Evolutionary conservation across 495 filamentous ascomycete species (phyloP).

Genomic region (Penicillium parvum): DNA sequence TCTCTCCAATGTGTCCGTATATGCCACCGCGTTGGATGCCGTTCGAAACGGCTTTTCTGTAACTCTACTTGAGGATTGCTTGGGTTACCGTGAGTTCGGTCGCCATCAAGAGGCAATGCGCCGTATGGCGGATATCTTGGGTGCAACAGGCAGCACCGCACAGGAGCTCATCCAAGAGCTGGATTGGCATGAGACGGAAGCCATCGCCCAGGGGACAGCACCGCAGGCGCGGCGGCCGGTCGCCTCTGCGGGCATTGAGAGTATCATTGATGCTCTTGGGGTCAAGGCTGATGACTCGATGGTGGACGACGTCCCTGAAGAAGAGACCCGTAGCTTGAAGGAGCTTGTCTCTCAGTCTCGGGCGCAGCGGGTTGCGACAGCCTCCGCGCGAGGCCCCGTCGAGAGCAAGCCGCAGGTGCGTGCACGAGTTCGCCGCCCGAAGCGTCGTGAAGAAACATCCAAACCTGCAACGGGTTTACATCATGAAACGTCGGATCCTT

Average conservation of each 20-base stretch:
- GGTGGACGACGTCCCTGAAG: conserved; percentile 16
- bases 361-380: conserved; percentile 8
- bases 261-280: conserved; percentile 35
- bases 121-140: conserved; percentile 71
- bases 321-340: conserved; percentile 17
- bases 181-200: conserved; percentile 44
- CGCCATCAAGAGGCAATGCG: conserved; percentile 73
- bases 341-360: conserved; percentile 20
- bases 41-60: conserved; percentile 81
- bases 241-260: conserved; percentile 33
- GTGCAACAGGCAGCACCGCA: conserved; percentile 60
- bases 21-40: conserved; percentile 89
- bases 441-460: conserved; percentile 26
- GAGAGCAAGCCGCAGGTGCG: conserved; percentile 25
- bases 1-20: conserved; percentile 84
- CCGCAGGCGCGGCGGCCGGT: conserved; percentile 14
- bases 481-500: conserved; percentile 31
- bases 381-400: conserved; percentile 1
- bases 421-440: conserved; percentile 29
- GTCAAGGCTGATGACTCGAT: conserved; percentile 15
- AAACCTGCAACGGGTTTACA: conserved; percentile 7
- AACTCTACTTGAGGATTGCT: conserved; percentile 81
- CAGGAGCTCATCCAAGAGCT: conserved; percentile 53
- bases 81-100: conserved; percentile 70
- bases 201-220: conserved; percentile 29